phyloP scores from a whole-genome alignment of 2,329 filamentous ascomycete species.

The Pseudogymnoascus sp. region DNA sequence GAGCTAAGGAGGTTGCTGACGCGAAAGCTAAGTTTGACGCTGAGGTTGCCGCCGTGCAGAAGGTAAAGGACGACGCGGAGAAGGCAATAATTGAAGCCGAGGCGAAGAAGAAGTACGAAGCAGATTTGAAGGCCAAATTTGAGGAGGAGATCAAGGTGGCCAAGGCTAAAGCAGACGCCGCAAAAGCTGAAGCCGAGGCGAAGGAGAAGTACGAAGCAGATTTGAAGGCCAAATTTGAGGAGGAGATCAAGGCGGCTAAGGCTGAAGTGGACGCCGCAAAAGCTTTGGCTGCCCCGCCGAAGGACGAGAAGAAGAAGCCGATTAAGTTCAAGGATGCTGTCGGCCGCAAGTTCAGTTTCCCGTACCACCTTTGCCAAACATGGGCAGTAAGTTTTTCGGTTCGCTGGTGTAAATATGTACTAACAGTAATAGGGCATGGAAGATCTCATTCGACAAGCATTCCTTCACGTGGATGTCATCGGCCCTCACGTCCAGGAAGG shows the following conservation, averaged over 20 bases:
- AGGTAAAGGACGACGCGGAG: constrained; percentile 32
- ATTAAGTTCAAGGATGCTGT: constrained; percentile 91
- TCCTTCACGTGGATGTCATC: constrained; percentile 69
- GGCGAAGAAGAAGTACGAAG: constrained; percentile 12
- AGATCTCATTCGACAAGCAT: constrained; percentile 77
- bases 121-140: constrained; percentile 28
- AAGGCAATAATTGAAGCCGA: constrained; percentile 9
- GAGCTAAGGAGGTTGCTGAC: constrained; percentile 37
- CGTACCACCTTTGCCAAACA: constrained; percentile 75
- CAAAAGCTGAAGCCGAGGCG: constrained; percentile 24
- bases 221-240: constrained; percentile 32
- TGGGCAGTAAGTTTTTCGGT: constrained; percentile 60
- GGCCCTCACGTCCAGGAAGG: constrained; percentile 71
- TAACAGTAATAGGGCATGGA: constrained; percentile 63
- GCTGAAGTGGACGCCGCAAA: constrained; percentile 33
- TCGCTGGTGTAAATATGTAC: constrained; percentile 23
- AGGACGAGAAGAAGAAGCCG: constrained; percentile 49
- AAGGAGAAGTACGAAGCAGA: constrained; percentile 12
- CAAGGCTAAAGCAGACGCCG: constrained; percentile 32
- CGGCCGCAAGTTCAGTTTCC: constrained; percentile 86
- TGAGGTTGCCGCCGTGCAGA: constrained; percentile 39
- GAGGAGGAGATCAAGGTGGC: constrained; percentile 28
- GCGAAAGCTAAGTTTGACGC: constrained; percentile 43
- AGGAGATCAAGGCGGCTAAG: constrained; percentile 26
- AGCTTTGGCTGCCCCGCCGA: constrained; percentile 29